Conservation (phyloP, 2,329 filamentous ascomycete species). For the Ophioceras dolichostomum region DNA sequence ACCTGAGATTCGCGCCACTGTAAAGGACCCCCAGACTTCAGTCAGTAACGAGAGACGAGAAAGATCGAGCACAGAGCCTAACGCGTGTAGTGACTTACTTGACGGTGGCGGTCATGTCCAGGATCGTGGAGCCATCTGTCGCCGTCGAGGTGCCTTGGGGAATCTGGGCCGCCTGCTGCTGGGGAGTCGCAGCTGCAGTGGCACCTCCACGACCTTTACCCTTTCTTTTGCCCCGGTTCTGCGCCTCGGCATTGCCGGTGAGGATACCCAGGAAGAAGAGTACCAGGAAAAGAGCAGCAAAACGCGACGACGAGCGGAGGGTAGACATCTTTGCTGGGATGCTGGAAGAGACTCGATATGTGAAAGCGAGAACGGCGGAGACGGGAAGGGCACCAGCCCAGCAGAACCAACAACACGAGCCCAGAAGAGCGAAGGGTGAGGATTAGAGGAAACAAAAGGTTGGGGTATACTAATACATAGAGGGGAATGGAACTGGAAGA, state of each 20-base stretch:
- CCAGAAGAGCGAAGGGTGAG: not conserved
- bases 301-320: slow-evolving; percentile 7
- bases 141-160: slow-evolving; percentile 26
- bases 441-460: not conserved
- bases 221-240: slow-evolving; percentile 3
- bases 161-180: slow-evolving; percentile 16
- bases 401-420: no score
- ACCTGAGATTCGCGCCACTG: slow-evolving; percentile 40
- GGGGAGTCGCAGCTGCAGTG: slow-evolving; percentile 10
- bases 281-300: no score
- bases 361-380: no score
- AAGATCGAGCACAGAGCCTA: no score
- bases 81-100: slow-evolving; percentile 29
- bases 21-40: no score
- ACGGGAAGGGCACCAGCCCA: not conserved
- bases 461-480: no score
- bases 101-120: slow-evolving; percentile 40
- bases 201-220: slow-evolving; percentile 3
- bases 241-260: slow-evolving; percentile 4
- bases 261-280: slow-evolving; percentile 6
- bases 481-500: no score
- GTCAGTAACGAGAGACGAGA: slow-evolving; percentile 5
- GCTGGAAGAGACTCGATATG: not conserved
- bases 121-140: slow-evolving; percentile 40
- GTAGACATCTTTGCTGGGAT: slow-evolving; percentile 10